Base-by-base conservation (phyloP, 495 filamentous ascomycete genomes). In the Halenospora varia region DNA sequence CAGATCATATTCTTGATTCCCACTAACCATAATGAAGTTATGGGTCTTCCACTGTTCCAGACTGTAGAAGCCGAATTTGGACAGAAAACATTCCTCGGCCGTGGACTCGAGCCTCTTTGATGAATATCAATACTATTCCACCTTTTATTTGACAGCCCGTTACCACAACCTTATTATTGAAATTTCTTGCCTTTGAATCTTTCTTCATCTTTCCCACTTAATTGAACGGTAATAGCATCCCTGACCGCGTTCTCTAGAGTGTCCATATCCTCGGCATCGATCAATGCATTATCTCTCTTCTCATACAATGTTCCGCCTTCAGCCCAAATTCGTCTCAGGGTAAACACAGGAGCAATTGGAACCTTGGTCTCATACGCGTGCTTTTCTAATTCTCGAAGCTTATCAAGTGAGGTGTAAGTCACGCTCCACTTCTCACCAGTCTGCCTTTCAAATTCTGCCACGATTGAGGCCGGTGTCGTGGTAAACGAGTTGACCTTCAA, bases 401-500 rank as follows among this genome's bases (percentile, higher is more conserved):
- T 68, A 0, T 76, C 72, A 9, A 84, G 70, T 0, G 81, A 60
- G 1, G 78, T 84, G 58, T 80, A 75, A 2, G 70, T 70, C 2
- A 86, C 79, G 1, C 72, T 64, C 77, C 77, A 84, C 55, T 78
- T 71, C n/a, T 66, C 62, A 0, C 79, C 83, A 1, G 81, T 80
- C 68, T 88, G 86, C 53, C 73, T 79, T 68, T 88, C 81, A 62
- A 82, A 88, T 64, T 88, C 84, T 23, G 75, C 73, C 44, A 85
- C 56, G 25, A 90, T 86, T 49, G 82, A 66, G 11, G 75, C 73
- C 0, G 84, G 83, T 0, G 80, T 87, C 3, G 81, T 77, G 2
- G 82, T 82, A 62, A 88, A 90, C 0, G 85, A 88, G 62, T 88
- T 88, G 6, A 90, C 81, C 47, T 79, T 83, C 25, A 90, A 70